These are phyloP conservation scores for Sclerotinia nivalis DNA, from an alignment of 2,329 filamentous ascomycete species.

Conservation along the genomic window DNA sequence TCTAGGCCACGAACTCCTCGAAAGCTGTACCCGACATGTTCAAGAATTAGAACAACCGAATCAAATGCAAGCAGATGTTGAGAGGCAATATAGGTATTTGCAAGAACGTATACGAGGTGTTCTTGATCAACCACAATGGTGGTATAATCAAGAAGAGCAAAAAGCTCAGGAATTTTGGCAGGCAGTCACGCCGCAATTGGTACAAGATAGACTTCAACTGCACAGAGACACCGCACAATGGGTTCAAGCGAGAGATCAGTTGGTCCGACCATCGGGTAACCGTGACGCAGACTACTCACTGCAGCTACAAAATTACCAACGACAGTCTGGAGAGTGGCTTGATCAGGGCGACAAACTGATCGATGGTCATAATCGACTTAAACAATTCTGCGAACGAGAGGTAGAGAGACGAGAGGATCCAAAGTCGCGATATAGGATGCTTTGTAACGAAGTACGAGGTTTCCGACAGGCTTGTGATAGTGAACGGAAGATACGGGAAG, in stretches of 20 bases:
- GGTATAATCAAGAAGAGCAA: background rate
- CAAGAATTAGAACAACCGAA: background rate
- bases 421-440: background rate
- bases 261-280: background rate
- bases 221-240: background rate
- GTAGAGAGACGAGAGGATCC: background rate
- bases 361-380: background rate
- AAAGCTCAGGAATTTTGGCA: background rate
- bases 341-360: background rate
- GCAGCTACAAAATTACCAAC: background rate
- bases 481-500: background rate
- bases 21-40: background rate
- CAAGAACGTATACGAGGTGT: background rate
- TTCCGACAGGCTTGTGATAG: background rate
- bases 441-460: background rate
- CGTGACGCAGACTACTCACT: background rate
- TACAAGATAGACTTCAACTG: background rate
- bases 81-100: background rate
- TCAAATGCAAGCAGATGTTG: background rate
- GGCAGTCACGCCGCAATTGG: background rate
- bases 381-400: constrained; percentile 5
- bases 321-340: background rate
- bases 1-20: background rate
- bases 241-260: background rate
- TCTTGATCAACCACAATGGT: background rate